Percentiles rank a stretch among this genome's conserved stretches.
phyloP scores from a whole-genome alignment of 345 rosid species.

The Excoecaria agallocha region DNA sequence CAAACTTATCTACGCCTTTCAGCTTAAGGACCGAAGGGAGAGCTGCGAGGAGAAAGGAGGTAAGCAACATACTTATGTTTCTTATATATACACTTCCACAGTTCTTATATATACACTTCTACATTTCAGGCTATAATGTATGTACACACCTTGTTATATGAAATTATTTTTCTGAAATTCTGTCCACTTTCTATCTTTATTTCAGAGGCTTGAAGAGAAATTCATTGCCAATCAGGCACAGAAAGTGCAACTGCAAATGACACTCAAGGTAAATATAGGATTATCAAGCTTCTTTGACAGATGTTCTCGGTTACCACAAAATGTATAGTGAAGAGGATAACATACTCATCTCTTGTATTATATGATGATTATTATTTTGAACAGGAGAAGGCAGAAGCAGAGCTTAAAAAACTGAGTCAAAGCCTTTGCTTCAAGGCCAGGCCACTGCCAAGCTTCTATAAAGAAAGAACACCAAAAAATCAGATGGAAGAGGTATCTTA shows the following conservation, averaged over 20 bases:
- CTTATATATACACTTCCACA: background rate
- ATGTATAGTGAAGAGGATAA: too few species aligned
- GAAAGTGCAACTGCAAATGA: conserved; percentile 47
- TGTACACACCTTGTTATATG: background rate
- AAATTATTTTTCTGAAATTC: background rate
- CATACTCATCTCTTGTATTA: background rate
- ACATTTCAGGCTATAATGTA: background rate
- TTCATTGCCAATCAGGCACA: conserved; percentile 53
- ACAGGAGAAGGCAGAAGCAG: conserved; percentile 68
- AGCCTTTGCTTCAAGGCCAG: conserved; percentile 89
- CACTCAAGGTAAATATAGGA: conserved; percentile 38
- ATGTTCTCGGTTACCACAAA: background rate
- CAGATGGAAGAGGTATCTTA: conserved; percentile 46
- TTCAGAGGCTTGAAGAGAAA: conserved; percentile 79
- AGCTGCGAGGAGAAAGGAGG: conserved; percentile 83
- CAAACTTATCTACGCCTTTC: conserved; percentile 66
- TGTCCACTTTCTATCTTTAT: conserved; percentile 5
- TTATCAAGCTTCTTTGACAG: background rate
- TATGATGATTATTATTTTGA: background rate
- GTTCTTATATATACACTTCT: background rate
- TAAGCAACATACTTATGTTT: conserved; percentile 20
- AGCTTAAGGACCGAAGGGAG: conserved; percentile 73
- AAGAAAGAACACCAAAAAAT: conserved; percentile 40
- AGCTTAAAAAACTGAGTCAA: conserved; percentile 56
- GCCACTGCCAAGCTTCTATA: conserved; percentile 83